Evolutionary conservation across 2,329 filamentous ascomycete species (phyloP), one percentile per base, ranked within the genome.

Genomic region (Sporothrix curviconia): DNA sequence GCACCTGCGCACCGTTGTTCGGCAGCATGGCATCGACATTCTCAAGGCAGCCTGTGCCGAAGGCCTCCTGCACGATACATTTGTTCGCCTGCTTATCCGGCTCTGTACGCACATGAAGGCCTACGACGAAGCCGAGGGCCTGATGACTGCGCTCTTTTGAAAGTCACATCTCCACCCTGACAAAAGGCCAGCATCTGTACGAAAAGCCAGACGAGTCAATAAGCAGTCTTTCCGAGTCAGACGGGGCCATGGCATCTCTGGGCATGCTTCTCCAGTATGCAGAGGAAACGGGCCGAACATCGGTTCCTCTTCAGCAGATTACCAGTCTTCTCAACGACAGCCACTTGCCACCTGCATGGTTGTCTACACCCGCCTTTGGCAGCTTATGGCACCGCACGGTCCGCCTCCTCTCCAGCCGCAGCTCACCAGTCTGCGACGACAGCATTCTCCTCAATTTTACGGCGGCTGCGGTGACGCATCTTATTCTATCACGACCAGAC

Each of bases 11-110:
- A 64, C 66, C 2, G 68, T 80, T 11, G 73, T 77, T 14, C 71
- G 77, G 43, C 72, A 76, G 15, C 77, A 82, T 58, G 76, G 74
- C 7, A 59, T 79, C 15, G 64, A 71, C 30, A 69, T 77, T 3
- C 60, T 81, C 25, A 67, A 65, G 54, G 68, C 72, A 19, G 77
- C 74, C 2, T 73, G 77, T 14, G 52, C 59, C 0, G 72, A 76
- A 19, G 72, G 72, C 1, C 63, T 80, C 8, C 63, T 80, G 7
- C 70, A 73, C 25, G 64, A 70, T 12, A 63, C 67, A 9, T 76
- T 78, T 57, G 68, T 72, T 7, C 66, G 68, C 49, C 56, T 74
- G 5, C 63, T 81, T 6, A 64, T 78, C 30, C 68, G 71, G 17
- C 67, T 79, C 14, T 79, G 76, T 55, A 64, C 68, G 3, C 64